These are phyloP conservation scores for Chaetomiaceae sp. DNA, from an alignment of 2,329 filamentous ascomycete species.

Conservation along the genomic window DNA sequence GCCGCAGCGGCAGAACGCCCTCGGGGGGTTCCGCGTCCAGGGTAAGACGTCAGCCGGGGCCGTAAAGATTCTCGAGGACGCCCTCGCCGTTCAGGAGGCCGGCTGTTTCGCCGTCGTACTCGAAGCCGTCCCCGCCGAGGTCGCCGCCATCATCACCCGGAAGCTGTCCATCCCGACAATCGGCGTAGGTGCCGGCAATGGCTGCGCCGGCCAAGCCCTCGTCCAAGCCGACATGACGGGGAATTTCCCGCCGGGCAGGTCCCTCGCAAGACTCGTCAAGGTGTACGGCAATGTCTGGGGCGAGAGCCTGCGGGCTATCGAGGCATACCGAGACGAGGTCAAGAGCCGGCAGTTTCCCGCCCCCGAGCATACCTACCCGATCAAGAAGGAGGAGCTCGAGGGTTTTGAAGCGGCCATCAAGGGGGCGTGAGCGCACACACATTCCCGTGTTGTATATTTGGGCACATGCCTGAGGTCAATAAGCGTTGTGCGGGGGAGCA, in stretches of 20 bases:
- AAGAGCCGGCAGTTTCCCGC: constrained; percentile 80
- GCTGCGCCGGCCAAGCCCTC: constrained; percentile 88
- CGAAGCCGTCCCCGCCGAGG: constrained; percentile 84
- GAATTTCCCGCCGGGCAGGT: constrained; percentile 85
- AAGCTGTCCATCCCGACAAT: constrained; percentile 85
- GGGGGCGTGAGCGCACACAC: constrained; percentile 29
- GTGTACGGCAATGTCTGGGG: constrained; percentile 89
- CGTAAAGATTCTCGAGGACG: constrained; percentile 72
- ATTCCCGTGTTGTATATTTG: constrained; percentile 5
- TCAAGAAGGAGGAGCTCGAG: constrained; percentile 68
- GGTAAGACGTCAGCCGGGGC: constrained; percentile 77
- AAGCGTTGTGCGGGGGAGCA: constrained; percentile 19
- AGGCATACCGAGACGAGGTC: constrained; percentile 78
- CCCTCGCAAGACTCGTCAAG: constrained; percentile 94
- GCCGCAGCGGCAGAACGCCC: constrained; percentile 84
- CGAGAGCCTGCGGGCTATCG: constrained; percentile 71
- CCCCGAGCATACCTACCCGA: constrained; percentile 88
- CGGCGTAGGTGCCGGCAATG: constrained; percentile 89
- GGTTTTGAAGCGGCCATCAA: constrained; percentile 56
- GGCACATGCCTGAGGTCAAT: constrained; percentile 7
- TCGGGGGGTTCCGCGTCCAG: constrained; percentile 93
- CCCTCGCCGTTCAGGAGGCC: constrained; percentile 82
- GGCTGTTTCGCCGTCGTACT: constrained; percentile 83
- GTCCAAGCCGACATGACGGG: constrained; percentile 95
- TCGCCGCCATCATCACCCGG: constrained; percentile 74